Evolutionary conservation across 345 rosid species (phyloP), one percentile per base, ranked within the genome.

Genomic region (Garcia nutans): DNA sequence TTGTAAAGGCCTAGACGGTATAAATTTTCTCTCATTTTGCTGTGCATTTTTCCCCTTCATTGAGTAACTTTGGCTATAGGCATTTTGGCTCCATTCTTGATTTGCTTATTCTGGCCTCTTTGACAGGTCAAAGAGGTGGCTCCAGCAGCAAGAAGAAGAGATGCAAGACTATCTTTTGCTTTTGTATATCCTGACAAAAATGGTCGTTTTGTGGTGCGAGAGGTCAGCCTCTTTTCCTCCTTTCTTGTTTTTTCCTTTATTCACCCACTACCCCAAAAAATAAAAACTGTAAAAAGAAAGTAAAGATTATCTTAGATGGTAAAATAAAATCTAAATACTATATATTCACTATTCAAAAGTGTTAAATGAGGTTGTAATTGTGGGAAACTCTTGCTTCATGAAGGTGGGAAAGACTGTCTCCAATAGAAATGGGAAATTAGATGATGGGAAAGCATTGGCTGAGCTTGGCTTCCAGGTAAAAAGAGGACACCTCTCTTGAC

Each of bases 111-210:
- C 71, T 4, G 5, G 19, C 63, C 24, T 77, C 59, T 26, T 23
- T 70, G 76, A 24, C 79, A 89, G 99, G 97, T 95, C 50, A 91
- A 90, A 82, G 99, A 95, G 87, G 96, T 95, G 47, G 90, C 91
- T 69, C 89, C 92, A 3, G 96, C 90, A 65, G 98, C 99, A 76
- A 91, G 94, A 82, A 91, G 93, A 86, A 90, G 90, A 80, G 90
- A 88, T 81, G 98, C 94, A n/a, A 89, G 88, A 75, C 84, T 95
- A 60, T 91, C 98, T 6, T 95, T 95, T 82, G 97, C 98, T 44
- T 90, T 95, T 80, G 97, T 93, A 31, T 93, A 90, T 90, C 96
- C 97, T 0, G 93, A 88, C 83, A 89, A 86, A 76, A 83, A 78
- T 37, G 99, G 98, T 13, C 92, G 91, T 76, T 93, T 89, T 78